Evolutionary conservation across 164 flowering plant species (phyloP).

Genomic region (Chimonanthus salicifolius): DNA sequence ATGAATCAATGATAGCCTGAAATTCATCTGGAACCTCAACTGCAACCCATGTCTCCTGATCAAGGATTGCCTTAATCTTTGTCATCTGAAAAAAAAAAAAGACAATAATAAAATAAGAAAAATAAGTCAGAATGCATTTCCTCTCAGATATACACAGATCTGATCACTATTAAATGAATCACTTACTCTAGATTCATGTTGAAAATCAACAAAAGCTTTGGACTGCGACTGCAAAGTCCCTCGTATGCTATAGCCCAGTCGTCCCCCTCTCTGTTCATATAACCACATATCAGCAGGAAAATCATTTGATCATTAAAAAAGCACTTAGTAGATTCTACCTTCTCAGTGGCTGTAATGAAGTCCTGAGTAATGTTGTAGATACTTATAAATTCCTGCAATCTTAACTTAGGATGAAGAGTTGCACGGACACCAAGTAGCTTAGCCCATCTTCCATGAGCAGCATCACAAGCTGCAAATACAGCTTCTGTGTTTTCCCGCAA

Average conservation of each 20-base stretch:
- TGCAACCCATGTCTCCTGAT: slow-evolving; percentile 96
- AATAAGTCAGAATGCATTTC: not conserved
- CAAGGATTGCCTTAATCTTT: slow-evolving; percentile 91
- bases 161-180: slow-evolving; percentile 3
- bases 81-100: slow-evolving; percentile 47
- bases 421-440: slow-evolving; percentile 96
- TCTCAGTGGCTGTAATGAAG: slow-evolving; percentile 85
- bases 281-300: slow-evolving; percentile 12
- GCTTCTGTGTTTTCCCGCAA: slow-evolving; percentile 97
- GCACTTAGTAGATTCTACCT: slow-evolving; percentile 37
- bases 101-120: not conserved
- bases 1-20: slow-evolving; percentile 59
- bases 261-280: slow-evolving; percentile 85
- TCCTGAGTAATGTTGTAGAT: slow-evolving; percentile 86
- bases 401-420: slow-evolving; percentile 78
- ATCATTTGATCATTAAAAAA: not conserved
- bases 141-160: not conserved
- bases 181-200: slow-evolving; percentile 91
- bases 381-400: slow-evolving; percentile 80
- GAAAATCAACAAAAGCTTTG: slow-evolving; percentile 85
- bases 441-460: slow-evolving; percentile 99
- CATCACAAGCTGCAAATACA: slow-evolving; percentile 99
- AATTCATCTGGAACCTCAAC: slow-evolving; percentile 95
- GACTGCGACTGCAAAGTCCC: slow-evolving; percentile 96
- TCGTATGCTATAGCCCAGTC: slow-evolving; percentile 94